phyloP scores from a whole-genome alignment of 179 eudicot genomes.

The Silene coronaria region DNA sequence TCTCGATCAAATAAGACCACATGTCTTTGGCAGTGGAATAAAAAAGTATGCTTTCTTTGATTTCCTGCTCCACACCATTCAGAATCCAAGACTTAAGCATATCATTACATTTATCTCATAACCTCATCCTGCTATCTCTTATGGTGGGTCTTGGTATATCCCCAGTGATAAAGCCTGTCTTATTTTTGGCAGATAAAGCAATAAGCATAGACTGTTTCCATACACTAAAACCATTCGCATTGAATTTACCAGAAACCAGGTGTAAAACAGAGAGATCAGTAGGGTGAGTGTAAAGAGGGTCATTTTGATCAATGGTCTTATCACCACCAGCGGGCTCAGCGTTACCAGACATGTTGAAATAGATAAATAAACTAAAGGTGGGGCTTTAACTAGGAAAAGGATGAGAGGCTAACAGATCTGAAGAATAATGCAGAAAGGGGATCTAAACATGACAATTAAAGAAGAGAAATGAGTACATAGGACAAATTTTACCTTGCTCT shows the following conservation, averaged over 20 bases:
- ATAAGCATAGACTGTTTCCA: neutral
- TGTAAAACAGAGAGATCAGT: neutral
- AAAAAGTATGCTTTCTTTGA: neutral
- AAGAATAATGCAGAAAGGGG: too few species aligned
- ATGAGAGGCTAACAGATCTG: too few species aligned
- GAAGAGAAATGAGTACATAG: too few species aligned
- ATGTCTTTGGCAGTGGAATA: neutral
- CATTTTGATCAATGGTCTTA: neutral
- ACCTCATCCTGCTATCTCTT: neutral
- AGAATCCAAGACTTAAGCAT: neutral
- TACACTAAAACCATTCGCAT: neutral
- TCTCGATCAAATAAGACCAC: neutral
- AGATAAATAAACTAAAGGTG: neutral
- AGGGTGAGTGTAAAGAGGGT: neutral
- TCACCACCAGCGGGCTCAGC: too few species aligned
- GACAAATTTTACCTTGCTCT: too few species aligned
- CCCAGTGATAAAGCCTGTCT: neutral
- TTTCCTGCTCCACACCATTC: neutral
- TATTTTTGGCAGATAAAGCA: neutral
- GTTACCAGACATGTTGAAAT: neutral
- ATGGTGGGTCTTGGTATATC: neutral
- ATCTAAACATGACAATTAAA: too few species aligned
- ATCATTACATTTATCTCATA: neutral
- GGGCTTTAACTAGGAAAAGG: too few species aligned
- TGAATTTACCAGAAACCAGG: neutral